Evolutionary conservation across 352 stramenopile genomes (phyloP).

Genomic region (Globisporangium cystogenes): DNA sequence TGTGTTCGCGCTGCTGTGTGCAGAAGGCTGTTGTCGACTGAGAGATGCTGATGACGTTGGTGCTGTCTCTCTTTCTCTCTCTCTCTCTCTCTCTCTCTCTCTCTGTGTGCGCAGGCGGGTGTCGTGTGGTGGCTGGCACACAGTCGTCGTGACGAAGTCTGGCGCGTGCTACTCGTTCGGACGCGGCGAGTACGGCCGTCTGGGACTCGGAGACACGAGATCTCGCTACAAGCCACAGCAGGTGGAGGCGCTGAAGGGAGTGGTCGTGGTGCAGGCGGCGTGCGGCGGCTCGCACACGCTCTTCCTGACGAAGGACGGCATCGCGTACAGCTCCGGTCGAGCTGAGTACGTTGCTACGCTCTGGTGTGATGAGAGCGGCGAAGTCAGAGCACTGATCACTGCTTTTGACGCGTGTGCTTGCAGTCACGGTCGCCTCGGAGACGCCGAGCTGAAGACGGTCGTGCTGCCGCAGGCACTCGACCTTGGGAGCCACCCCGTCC

Average conservation of each 20-base stretch:
- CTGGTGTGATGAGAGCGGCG: neutral
- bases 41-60: neutral
- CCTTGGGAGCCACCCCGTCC: conserved; percentile 47
- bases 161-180: conserved; percentile 75
- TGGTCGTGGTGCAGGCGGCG: conserved; percentile 64
- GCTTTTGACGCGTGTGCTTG: neutral
- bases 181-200: conserved; percentile 72
- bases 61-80: neutral
- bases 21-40: neutral
- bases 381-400: neutral
- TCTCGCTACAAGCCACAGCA: conserved; percentile 61
- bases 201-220: conserved; percentile 81
- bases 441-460: conserved; percentile 47
- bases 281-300: conserved; percentile 84
- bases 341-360: conserved; percentile 61
- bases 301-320: conserved; percentile 81
- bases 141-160: conserved; percentile 65
- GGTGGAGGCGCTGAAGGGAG: conserved; percentile 55
- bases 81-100: too few species aligned
- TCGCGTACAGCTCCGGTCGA: conserved; percentile 76
- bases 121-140: conserved; percentile 83
- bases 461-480: conserved; percentile 47
- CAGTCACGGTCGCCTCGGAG: conserved; percentile 54
- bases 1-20: conserved; percentile 1
- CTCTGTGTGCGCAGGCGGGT: conserved; percentile 51